Evolutionary conservation across 2,329 filamentous ascomycete genomes (phyloP).

Genomic region (Blastomyces silverae): DNA sequence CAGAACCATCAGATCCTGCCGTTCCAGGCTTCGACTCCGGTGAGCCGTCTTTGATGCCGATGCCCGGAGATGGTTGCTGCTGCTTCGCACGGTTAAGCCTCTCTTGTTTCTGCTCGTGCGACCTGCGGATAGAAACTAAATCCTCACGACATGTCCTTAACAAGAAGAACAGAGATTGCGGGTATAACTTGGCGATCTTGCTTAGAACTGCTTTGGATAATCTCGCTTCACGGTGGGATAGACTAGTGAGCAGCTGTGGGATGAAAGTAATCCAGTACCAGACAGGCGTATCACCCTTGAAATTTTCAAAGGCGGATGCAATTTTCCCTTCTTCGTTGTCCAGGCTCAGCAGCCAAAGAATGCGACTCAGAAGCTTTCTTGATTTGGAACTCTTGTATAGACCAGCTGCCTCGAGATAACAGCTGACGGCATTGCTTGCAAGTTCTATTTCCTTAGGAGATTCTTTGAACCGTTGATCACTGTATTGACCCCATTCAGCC

Average conservation of each 20-base stretch:
- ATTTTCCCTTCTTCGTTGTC: conserved; percentile 82
- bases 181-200: conserved; percentile 92
- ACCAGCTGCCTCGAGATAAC: conserved; percentile 90
- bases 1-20: conserved; percentile 15
- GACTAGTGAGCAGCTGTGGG: conserved; percentile 83
- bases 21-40: conserved; percentile 23
- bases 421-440: conserved; percentile 87
- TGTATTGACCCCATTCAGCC: conserved; percentile 99
- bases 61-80: conserved; percentile 39
- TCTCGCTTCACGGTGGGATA: conserved; percentile 84
- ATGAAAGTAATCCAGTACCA: conserved; percentile 99
- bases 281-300: conserved; percentile 92
- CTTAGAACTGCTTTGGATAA: conserved; percentile 79
- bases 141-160: conserved; percentile 90
- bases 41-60: conserved; percentile 31
- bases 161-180: conserved; percentile 93
- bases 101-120: conserved; percentile 60
- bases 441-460: conserved; percentile 73
- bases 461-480: conserved; percentile 91
- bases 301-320: conserved; percentile 82
- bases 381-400: conserved; percentile 98
- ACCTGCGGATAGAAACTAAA: conserved; percentile 85
- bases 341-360: conserved; percentile 90
- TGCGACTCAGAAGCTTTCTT: conserved; percentile 82
- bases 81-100: conserved; percentile 59